phyloP scores from a whole-genome alignment of 441 rosid genomes.

The Euphorbia celastroides region DNA sequence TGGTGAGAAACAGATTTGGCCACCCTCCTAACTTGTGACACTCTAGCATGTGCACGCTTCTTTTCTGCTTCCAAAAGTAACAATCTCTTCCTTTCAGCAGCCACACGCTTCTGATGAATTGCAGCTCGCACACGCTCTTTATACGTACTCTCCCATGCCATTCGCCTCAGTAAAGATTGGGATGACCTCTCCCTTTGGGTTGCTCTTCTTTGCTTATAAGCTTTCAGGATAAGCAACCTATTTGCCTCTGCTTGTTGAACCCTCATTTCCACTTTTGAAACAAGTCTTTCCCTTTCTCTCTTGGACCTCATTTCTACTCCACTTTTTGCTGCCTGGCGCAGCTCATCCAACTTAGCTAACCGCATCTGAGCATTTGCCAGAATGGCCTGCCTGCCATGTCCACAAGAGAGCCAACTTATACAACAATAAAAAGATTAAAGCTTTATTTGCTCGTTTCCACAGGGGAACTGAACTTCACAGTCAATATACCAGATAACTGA shows the following conservation, averaged over 20 bases:
- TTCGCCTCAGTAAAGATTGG: constrained; percentile 71
- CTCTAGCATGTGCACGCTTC: constrained; percentile 77
- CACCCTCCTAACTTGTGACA: constrained; percentile 62
- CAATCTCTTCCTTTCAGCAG: constrained; percentile 90
- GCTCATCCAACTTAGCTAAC: constrained; percentile 75
- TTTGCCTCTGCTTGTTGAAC: constrained; percentile 89
- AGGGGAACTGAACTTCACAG: no score
- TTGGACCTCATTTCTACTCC: constrained; percentile 72
- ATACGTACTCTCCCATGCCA: constrained; percentile 82
- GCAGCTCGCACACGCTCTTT: constrained; percentile 83
- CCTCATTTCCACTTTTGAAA: constrained; percentile 68
- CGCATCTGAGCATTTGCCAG: constrained; percentile 80
- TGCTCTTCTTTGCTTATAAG: constrained; percentile 71
- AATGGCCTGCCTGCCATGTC: constrained; percentile 58
- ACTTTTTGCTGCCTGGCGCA: constrained; percentile 87
- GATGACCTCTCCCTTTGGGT: constrained; percentile 74
- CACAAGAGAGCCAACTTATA: constrained; percentile 4
- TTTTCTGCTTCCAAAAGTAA: constrained; percentile 88
- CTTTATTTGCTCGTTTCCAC: neutral
- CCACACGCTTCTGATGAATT: constrained; percentile 79
- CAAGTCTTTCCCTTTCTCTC: constrained; percentile 83
- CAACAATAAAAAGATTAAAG: neutral
- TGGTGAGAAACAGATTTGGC: constrained; percentile 70
- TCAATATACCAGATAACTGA: neutral
- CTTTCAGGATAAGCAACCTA: constrained; percentile 81